Conservation (phyloP, 768 basidiomycete genomes). For the Pisolithus microcarpus region DNA sequence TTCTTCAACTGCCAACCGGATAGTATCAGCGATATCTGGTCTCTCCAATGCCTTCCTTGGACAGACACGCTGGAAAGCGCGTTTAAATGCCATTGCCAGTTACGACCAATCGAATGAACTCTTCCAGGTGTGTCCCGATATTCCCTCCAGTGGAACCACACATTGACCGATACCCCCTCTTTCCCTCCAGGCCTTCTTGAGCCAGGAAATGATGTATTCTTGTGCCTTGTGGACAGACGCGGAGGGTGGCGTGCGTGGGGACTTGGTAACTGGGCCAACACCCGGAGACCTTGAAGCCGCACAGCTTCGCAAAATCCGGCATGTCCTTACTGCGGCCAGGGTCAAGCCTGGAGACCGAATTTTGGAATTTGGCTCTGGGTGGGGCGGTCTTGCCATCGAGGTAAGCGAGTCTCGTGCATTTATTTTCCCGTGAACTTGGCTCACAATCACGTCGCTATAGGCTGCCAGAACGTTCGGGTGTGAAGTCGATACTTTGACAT, state of each 20-base stretch:
- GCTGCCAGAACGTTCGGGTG: conserved; percentile 64
- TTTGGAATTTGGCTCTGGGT: conserved; percentile 86
- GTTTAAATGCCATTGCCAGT: conserved; percentile 77
- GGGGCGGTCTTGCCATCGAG: conserved; percentile 89
- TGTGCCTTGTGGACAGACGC: conserved; percentile 78
- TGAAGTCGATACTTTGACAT: conserved; percentile 83
- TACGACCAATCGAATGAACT: conserved; percentile 91
- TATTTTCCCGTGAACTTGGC: conserved; percentile 1
- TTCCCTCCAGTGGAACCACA: background rate
- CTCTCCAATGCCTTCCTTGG: conserved; percentile 67
- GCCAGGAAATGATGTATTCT: conserved; percentile 92
- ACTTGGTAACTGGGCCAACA: conserved; percentile 48
- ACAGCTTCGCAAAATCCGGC: conserved; percentile 75
- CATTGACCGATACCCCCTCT: conserved; percentile 10
- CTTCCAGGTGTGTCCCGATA: conserved; percentile 49
- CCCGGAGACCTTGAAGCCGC: conserved; percentile 72
- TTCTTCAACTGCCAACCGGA: conserved; percentile 48
- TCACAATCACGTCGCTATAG: conserved; percentile 24
- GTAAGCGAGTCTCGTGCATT: conserved; percentile 27
- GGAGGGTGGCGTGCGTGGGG: conserved; percentile 74
- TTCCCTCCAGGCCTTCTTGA: conserved; percentile 61
- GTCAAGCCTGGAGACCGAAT: conserved; percentile 75
- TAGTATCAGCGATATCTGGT: conserved; percentile 54
- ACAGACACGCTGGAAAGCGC: conserved; percentile 64
- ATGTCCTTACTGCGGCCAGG: conserved; percentile 72